These are phyloP conservation scores for Candida vaughaniae DNA, from an alignment of 805 yeast genomes.

Conservation along the genomic window DNA sequence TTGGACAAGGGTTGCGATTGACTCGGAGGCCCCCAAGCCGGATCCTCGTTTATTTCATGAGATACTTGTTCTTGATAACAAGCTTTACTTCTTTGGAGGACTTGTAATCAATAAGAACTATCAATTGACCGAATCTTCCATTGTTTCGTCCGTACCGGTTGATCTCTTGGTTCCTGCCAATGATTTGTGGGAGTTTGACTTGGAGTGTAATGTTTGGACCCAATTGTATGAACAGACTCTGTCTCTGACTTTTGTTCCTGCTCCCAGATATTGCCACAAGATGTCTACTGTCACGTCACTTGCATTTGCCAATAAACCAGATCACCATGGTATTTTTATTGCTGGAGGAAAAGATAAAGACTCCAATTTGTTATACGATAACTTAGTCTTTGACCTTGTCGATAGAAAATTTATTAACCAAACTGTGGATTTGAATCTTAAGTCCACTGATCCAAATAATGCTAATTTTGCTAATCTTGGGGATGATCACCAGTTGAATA, in stretches of 20 bases:
- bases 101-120: constrained; percentile 26
- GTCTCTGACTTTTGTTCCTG: constrained; percentile 17
- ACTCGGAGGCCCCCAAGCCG: constrained; percentile 22
- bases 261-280: constrained; percentile 53
- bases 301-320: constrained; percentile 33
- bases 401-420: constrained; percentile 30
- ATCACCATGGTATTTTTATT: constrained; percentile 50
- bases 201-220: constrained; percentile 53
- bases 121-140: constrained; percentile 6
- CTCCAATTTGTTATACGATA: constrained; percentile 30
- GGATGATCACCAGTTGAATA: constrained; percentile 20
- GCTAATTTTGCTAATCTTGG: constrained; percentile 15
- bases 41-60: constrained; percentile 60
- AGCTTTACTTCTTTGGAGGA: constrained; percentile 67
- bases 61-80: constrained; percentile 47
- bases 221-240: constrained; percentile 34
- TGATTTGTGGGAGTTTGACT: constrained; percentile 69
- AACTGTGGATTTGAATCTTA: not conserved
- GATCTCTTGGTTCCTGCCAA: constrained; percentile 48
- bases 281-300: constrained; percentile 42
- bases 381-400: constrained; percentile 46
- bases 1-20: constrained; percentile 46
- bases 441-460: not conserved
- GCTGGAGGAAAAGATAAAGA: constrained; percentile 51
- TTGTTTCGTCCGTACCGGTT: constrained; percentile 2